Evolutionary conservation across 2,329 filamentous ascomycete species (phyloP).

Genomic region (Hymenoscyphus repandus): DNA sequence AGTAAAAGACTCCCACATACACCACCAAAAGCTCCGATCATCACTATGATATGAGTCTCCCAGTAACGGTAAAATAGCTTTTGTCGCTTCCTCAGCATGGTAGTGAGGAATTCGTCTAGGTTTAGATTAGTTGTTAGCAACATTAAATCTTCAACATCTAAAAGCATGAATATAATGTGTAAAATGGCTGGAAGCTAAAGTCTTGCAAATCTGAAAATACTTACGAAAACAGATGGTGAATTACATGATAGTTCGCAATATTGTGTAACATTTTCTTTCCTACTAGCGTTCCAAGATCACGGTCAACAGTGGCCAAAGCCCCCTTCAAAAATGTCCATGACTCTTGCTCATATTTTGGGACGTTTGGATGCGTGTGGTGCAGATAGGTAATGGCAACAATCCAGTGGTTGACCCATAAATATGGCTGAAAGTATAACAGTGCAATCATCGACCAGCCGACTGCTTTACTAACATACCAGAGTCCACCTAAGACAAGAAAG

Average conservation of each 20-base stretch:
- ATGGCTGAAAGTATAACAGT: conserved; percentile 85
- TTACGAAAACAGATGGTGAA: conserved; percentile 90
- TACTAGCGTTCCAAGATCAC: conserved; percentile 92
- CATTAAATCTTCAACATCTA: too few species aligned
- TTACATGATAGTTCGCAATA: conserved; percentile 93
- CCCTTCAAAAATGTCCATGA: conserved; percentile 89
- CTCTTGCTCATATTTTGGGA: conserved; percentile 80
- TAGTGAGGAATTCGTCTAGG: conserved; percentile 75
- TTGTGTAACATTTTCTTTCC: conserved; percentile 84
- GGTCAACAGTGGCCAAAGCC: conserved; percentile 89
- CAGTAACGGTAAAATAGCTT: conserved; percentile 63
- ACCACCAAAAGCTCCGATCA: neutral
- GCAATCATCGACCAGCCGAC: conserved; percentile 78
- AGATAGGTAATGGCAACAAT: conserved; percentile 75
- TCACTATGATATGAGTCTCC: conserved; percentile 31
- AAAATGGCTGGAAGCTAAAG: too few species aligned
- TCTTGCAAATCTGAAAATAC: too few species aligned
- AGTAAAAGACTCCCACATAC: conserved; percentile 1
- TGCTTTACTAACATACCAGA: conserved; percentile 44
- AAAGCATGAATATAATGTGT: too few species aligned
- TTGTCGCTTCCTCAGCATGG: conserved; percentile 83
- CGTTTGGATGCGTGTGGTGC: conserved; percentile 88
- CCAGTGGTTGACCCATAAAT: conserved; percentile 98
- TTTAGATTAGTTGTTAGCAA: too few species aligned
- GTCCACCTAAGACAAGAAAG: conserved; percentile 59